Evolutionary conservation across 2,329 filamentous ascomycete species (phyloP).

Genomic region (Cadophora luteo-olivacea): DNA sequence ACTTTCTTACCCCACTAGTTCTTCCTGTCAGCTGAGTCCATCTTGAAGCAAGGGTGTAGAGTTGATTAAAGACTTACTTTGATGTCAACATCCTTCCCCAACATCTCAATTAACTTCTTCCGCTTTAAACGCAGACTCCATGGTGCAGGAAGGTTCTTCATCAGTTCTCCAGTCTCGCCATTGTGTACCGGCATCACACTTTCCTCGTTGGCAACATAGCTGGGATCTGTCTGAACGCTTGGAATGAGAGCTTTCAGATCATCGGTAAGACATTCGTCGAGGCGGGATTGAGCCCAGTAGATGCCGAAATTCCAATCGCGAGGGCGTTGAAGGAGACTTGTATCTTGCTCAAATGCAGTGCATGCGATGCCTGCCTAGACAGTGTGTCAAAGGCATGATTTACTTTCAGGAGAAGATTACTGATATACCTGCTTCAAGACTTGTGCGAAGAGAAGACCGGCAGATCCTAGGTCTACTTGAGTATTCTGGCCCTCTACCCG

Average conservation of each 20-base stretch:
- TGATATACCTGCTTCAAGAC: constrained; percentile 31
- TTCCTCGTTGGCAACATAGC: constrained; percentile 34
- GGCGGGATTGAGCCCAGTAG: constrained; percentile 45
- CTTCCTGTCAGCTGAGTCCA: background rate
- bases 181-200: constrained; percentile 41
- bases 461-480: constrained; percentile 29
- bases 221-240: constrained; percentile 40
- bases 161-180: constrained; percentile 38
- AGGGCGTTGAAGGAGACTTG: constrained; percentile 36
- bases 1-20: constrained; percentile 39
- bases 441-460: constrained; percentile 31
- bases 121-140: constrained; percentile 41
- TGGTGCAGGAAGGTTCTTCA: constrained; percentile 41
- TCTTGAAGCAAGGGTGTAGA: background rate
- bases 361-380: constrained; percentile 39
- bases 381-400: background rate
- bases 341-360: constrained; percentile 45
- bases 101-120: constrained; percentile 41
- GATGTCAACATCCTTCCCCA: constrained; percentile 42
- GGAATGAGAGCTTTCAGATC: constrained; percentile 38
- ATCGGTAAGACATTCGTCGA: constrained; percentile 42
- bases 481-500: background rate
- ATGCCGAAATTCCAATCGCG: constrained; percentile 46
- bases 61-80: constrained; percentile 28
- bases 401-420: background rate